Evolutionary conservation across 2,329 filamentous ascomycete species (phyloP), one percentile per base, ranked within the genome.

Genomic region (Pseudocercospora crystallina): DNA sequence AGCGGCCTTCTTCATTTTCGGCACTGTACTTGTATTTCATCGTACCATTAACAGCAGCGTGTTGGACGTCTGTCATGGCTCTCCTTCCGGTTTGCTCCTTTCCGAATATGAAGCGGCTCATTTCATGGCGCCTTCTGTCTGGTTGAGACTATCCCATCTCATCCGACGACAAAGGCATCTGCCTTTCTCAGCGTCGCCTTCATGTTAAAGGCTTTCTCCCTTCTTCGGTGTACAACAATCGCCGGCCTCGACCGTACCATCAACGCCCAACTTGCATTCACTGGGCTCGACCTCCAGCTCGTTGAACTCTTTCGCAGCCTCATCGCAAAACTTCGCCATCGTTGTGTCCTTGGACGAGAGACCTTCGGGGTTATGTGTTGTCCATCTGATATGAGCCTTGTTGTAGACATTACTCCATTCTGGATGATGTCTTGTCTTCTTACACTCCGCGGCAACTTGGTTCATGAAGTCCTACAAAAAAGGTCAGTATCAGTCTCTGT

Each of bases 331-430:
- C 5, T 66, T 63, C 0, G 86, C 86, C 68, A 89, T 77, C 33
- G 74, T 62, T 26, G 86, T 69, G 63, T 89, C 86, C 63, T 82
- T 82, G 14, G 71, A 69, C 0, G 83, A 85, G n/a, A 90, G 71
- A 1, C 86, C 86, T 8, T 73, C 71, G 0, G 85, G 85, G 51
- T 72, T 78, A 65, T 89, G 86, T 1, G 86, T 89, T 8, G 85
- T 89, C 86, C 86, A 89, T 42, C 84, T 80, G 55, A 90, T 81
- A 60, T 83, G 83, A 0, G 82, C 81, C 5, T 80, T 84, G 65
- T 87, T 89, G 70, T 85, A 89, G 8, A 87, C 85, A 63, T 90
- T 89, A 2, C 83, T 85, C 86, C 86, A 89, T 67, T 89, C 86
- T 0, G 86, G 86, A 62, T 90, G 86, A 65, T 90, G 86, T 60